Evolutionary conservation across 306 rosid genomes (phyloP).

Genomic region (Malus orientalis): DNA sequence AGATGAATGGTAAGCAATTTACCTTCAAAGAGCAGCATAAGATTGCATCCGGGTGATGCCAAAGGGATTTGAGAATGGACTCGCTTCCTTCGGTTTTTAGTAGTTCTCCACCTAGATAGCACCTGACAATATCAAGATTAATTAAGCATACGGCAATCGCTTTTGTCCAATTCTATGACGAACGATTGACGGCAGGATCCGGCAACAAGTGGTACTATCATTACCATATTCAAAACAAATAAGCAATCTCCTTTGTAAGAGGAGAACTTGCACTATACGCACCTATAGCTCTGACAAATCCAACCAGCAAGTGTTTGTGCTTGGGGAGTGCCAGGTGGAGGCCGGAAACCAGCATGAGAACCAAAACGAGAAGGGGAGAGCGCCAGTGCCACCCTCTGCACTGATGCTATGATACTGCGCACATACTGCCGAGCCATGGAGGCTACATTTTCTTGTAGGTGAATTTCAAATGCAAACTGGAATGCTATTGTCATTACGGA

Average conservation of each 20-base stretch:
- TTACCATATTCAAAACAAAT: not conserved
- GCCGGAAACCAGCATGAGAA: conserved; percentile 48
- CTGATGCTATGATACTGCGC: conserved; percentile 83
- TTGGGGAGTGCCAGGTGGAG: conserved; percentile 84
- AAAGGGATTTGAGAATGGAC: conserved; percentile 75
- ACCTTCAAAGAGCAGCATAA: conserved; percentile 92
- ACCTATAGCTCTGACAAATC: conserved; percentile 86
- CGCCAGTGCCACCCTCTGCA: conserved; percentile 93
- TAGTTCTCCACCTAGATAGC: conserved; percentile 78
- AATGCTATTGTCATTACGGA: conserved; percentile 99
- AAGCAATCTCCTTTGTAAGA: not conserved
- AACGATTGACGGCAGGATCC: not conserved
- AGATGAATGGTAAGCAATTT: not conserved
- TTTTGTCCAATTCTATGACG: not conserved
- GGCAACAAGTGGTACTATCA: not conserved
- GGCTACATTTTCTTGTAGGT: conserved; percentile 83
- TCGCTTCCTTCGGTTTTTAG: conserved; percentile 78
- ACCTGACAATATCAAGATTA: conserved; percentile 40
- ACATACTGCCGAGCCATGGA: conserved; percentile 90
- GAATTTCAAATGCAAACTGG: conserved; percentile 87
- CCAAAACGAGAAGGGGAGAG: conserved; percentile 77
- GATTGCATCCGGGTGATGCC: conserved; percentile 92
- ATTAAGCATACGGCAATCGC: not conserved
- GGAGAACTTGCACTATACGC: not conserved
- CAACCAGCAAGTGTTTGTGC: conserved; percentile 82